Conservation (phyloP, 1,284 basidiomycete species). For the Paramarasmius palmivorus region DNA sequence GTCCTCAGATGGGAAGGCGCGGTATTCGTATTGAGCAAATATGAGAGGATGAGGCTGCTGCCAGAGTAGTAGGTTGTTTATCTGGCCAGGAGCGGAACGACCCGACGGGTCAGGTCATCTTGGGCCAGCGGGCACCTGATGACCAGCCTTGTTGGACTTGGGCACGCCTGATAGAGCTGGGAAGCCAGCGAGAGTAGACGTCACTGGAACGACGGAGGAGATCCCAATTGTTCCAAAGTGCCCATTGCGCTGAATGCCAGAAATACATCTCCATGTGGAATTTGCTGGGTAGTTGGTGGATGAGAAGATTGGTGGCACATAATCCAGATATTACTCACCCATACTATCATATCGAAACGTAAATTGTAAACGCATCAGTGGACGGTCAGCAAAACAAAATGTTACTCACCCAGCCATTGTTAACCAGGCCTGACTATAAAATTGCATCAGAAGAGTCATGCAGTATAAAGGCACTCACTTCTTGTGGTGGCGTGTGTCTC, state of each 20-base stretch:
- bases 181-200: conserved; percentile 50
- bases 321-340: conserved; percentile 23
- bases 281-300: conserved; percentile 36
- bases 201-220: conserved; percentile 44
- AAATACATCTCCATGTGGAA: conserved; percentile 67
- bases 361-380: not conserved
- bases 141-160: conserved; percentile 53
- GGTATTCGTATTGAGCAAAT: conserved; percentile 60
- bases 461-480: conserved; percentile 37
- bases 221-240: conserved; percentile 61
- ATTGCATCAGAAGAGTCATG: no score
- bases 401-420: conserved; percentile 56
- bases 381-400: not conserved
- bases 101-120: conserved; percentile 65
- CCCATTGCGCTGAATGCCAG: conserved; percentile 63
- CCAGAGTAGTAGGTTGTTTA: conserved; percentile 66
- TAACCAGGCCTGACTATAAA: conserved; percentile 53
- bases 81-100: conserved; percentile 58
- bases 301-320: not conserved
- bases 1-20: conserved; percentile 37
- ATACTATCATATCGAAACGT: conserved; percentile 20
- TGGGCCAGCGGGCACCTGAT: conserved; percentile 58
- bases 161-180: conserved; percentile 43
- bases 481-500: conserved; percentile 58
- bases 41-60: conserved; percentile 60